These are phyloP conservation scores for Apiospora phragmitis DNA, from an alignment of 2,329 filamentous ascomycete species.

Conservation along the genomic window DNA sequence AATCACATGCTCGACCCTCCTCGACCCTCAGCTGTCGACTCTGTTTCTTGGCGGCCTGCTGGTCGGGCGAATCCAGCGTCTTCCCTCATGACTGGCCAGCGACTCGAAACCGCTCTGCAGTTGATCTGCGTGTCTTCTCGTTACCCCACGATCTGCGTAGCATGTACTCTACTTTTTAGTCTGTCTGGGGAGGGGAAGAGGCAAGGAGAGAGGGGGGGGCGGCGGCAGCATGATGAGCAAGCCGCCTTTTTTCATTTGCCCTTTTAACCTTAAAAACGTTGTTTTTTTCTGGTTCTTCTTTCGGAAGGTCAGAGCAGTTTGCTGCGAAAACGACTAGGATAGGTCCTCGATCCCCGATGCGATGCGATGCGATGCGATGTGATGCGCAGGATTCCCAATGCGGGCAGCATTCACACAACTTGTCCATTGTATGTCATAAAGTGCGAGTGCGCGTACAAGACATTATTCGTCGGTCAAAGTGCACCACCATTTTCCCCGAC, in stretches of 20 bases:
- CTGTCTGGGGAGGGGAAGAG: background rate
- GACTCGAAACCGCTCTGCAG: background rate
- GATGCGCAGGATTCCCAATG: background rate
- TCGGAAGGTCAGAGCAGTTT: background rate
- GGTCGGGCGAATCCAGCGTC: background rate
- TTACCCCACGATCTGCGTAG: conserved; percentile 3
- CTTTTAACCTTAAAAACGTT: background rate
- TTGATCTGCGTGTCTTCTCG: background rate
- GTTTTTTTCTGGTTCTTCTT: background rate
- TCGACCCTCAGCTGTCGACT: background rate
- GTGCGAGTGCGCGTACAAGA: background rate
- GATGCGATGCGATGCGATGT: background rate
- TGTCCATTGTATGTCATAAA: background rate
- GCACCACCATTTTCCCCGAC: background rate
- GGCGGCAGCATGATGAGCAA: background rate
- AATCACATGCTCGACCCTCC: background rate
- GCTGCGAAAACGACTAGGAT: background rate
- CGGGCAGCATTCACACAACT: background rate
- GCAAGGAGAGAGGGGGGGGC: background rate
- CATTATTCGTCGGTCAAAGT: background rate
- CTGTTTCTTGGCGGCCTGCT: background rate
- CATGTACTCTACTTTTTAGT: background rate
- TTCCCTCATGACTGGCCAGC: background rate
- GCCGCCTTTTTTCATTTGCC: background rate
- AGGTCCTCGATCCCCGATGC: background rate